Base-by-base conservation (phyloP, 2,329 filamentous ascomycete species). In the Calcarisporium arbuscula region DNA sequence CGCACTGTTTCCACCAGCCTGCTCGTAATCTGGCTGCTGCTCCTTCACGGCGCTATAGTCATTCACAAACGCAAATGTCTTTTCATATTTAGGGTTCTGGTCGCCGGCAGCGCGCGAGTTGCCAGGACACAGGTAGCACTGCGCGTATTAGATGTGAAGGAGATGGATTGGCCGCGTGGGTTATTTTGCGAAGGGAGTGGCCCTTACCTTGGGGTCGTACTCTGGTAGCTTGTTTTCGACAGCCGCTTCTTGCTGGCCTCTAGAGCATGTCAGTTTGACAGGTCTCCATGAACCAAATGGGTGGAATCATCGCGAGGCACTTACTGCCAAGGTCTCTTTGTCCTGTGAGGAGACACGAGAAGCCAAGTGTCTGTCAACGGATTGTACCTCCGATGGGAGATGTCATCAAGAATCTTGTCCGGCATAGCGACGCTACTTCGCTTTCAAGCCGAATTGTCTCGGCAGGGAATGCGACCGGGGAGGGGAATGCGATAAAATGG, bases 31-130 rank as follows among this genome's bases (percentile, higher is more conserved):
- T 19, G 82, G 80, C 60, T 98, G 92, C 43, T 85, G 72, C 62
- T 95, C 89, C 64, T 95, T 95, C 32, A 98, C 90, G 3, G 92
- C 92, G 52, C 87, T 94, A 62, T 92, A 98, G 59, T 98, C 92
- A 53, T 98, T 98, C 47, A 96, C 84, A 53, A 98, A 98, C 25
- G 90, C 82, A 56, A 94, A 96, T 0, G 88, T 94, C 51, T 77
- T 77, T 34, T 84, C 72, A 56, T 96, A 98, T 35, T 84, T 70
- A 2, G 92, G 90, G 52, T 98, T 98, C 40, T 61, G 58, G 52
- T 92, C 87, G 36, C 92, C 92, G 49, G 87, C 80, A 4, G 92
- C 92, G 37, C 92, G 82, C 46, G 82, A 72, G 58, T 98, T 98
- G 23, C 88, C 79, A 2, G 92, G 92, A 54, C 92, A 98, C 8